Evolutionary conservation across 345 rosid genomes (phyloP), one percentile per base, ranked within the genome.

Genomic region (Ceriops decandra): DNA sequence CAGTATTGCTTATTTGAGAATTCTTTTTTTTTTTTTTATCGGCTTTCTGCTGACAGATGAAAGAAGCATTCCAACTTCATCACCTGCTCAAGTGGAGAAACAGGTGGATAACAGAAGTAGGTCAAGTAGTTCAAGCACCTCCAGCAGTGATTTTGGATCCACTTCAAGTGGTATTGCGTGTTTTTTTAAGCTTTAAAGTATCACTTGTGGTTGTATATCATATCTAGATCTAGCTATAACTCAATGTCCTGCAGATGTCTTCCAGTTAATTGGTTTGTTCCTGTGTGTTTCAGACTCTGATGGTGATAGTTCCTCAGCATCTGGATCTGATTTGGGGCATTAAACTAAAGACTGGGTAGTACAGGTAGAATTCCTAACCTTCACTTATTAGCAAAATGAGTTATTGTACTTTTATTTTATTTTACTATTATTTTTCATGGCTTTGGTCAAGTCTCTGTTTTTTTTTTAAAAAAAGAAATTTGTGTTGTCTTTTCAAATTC

Each of bases 71-170:
- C 72, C 88, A 21, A 69, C 82, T 57, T 81, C 83, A 38, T 72
- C 78, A 31, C 91, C 86, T 60, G 79, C 74, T 75, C 89, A 76
- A 79, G 85, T 47, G 63, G 92, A 80, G 71, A 86, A 78, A 74
- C 90, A 83, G 53, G 87, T 78, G 27, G 81, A 83, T 66, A 85
- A 87, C 72, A 77, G 83, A 47, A 90, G 87, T 81, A 83, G 88
- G 79, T 90, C 99, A 20, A 91, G 95, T 82, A 91, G 97, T 76
- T 95, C 99, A 64, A 90, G 90, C 83, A 91, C 96, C 82, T 95
- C 98, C 65, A 88, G 93, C 81, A 91, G 99, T 82, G 92, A 85
- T 76, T 91, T 98, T 66, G 97, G 93, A 70, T 95, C 99, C 79
- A 91, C 98, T 66, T 84, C 95, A 63, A 95, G 98, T 79, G 99